These are phyloP conservation scores for Filobasidium wieringae DNA, from an alignment of 768 basidiomycete species.

Conservation along the genomic window DNA sequence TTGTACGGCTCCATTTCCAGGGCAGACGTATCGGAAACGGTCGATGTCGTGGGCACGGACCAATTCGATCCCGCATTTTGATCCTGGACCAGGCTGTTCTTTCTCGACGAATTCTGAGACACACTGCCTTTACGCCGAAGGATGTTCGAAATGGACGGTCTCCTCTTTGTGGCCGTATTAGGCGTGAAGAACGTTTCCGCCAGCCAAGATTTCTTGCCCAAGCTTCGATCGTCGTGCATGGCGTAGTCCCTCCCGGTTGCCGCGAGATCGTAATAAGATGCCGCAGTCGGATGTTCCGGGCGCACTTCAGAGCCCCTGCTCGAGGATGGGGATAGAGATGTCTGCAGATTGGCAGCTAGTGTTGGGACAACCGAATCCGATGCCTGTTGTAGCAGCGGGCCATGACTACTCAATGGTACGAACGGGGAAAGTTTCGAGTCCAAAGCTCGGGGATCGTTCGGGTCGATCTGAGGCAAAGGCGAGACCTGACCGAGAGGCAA, in stretches of 20 bases:
- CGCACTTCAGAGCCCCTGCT: no score
- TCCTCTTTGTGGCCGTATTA: background rate
- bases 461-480: conserved; percentile 64
- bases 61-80: background rate
- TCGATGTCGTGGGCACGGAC: background rate
- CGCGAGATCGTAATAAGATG: conserved; percentile 6
- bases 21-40: background rate
- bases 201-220: conserved; percentile 35
- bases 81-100: conserved; percentile 9
- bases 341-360: conserved; percentile 20
- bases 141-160: background rate
- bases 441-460: conserved; percentile 59
- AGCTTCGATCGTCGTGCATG: conserved; percentile 16
- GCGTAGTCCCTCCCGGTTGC: conserved; percentile 6
- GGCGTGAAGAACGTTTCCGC: conserved; percentile 33
- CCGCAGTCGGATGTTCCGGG: no score
- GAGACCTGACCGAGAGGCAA: conserved; percentile 51
- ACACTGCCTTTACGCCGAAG: conserved; percentile 4
- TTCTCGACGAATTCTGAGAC: background rate
- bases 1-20: no score
- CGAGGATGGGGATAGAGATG: background rate
- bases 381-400: conserved; percentile 23
- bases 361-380: conserved; percentile 33
- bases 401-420: conserved; percentile 59
- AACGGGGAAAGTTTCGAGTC: conserved; percentile 75